Conservation (phyloP, 177 flowering plant species). For the Vitis hybrid region DNA sequence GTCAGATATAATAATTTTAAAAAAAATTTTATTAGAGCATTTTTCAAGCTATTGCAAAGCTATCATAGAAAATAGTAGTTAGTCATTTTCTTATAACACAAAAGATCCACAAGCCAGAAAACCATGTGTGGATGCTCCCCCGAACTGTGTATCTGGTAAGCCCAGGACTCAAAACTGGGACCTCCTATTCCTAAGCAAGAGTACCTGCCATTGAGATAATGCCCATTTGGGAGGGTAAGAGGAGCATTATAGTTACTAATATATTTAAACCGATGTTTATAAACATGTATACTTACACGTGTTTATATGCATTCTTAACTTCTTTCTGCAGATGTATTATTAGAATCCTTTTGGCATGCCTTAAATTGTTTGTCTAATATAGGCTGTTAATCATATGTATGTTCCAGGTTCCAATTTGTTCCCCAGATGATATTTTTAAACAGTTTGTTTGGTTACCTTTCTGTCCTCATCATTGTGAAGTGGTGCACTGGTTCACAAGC, state of each 20-base stretch:
- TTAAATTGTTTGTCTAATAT: neutral
- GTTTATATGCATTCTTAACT: neutral
- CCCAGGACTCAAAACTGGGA: too few relatives aligned
- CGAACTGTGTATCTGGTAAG: too few relatives aligned
- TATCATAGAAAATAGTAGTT: neutral
- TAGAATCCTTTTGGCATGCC: neutral
- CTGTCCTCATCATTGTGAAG: slow-evolving; percentile 80
- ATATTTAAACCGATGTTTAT: neutral
- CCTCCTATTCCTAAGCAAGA: too few relatives aligned
- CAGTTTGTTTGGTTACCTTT: slow-evolving; percentile 92
- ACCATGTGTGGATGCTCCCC: too few relatives aligned
- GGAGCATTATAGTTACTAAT: too few relatives aligned
- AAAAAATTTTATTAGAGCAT: neutral
- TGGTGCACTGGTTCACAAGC: slow-evolving; percentile 98
- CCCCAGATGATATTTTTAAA: slow-evolving; percentile 96
- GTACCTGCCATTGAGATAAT: too few relatives aligned
- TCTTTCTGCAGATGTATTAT: neutral
- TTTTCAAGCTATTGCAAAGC: neutral
- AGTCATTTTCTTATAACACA: too few relatives aligned
- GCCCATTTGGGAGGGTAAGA: too few relatives aligned
- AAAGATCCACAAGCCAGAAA: too few relatives aligned
- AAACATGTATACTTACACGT: neutral
- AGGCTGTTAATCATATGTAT: slow-evolving; percentile 8
- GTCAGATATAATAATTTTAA: slow-evolving; percentile 11
- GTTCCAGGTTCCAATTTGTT: slow-evolving; percentile 82